Conservation (phyloP, 1,284 basidiomycete species). For the Nidula niveotomentosa region DNA sequence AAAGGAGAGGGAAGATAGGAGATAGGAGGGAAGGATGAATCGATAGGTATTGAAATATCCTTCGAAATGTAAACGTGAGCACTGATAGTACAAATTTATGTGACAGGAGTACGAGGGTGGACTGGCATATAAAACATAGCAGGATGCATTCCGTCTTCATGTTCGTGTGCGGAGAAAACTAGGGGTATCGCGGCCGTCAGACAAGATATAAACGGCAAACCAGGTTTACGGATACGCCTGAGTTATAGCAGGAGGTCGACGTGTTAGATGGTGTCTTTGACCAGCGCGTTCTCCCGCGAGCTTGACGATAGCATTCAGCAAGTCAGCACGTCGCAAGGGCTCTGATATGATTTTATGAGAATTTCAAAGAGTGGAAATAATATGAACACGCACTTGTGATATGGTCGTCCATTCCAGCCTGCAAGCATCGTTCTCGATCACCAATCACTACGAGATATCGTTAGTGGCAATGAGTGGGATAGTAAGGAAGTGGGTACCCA, state of each 20-base stretch:
- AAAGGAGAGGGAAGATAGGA: too few species aligned
- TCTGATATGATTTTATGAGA: conserved; percentile 35
- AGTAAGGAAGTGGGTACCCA: conserved; percentile 37
- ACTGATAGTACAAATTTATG: too few species aligned
- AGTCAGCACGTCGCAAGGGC: conserved; percentile 72
- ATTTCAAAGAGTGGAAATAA: too few species aligned
- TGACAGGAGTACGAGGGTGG: too few species aligned
- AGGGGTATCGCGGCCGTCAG: neutral
- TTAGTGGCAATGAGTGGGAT: neutral
- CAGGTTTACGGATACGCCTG: conserved; percentile 4
- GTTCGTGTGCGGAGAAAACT: neutral
- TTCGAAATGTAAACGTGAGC: too few species aligned
- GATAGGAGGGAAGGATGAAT: too few species aligned
- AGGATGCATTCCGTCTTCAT: too few species aligned
- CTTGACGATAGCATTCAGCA: conserved; percentile 77
- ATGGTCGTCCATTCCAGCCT: conserved; percentile 82
- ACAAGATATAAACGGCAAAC: neutral
- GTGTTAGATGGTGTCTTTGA: conserved; percentile 28
- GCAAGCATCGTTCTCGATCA: conserved; percentile 89
- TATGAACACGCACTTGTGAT: conserved; percentile 65
- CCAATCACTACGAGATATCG: conserved; percentile 75
- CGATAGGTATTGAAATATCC: too few species aligned
- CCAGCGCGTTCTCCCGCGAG: conserved; percentile 48
- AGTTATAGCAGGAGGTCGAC: conserved; percentile 23
- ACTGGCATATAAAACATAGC: too few species aligned